Evolutionary conservation across 768 basidiomycete genomes (phyloP), one percentile per base, ranked within the genome.

Genomic region (Serendipita sp.): DNA sequence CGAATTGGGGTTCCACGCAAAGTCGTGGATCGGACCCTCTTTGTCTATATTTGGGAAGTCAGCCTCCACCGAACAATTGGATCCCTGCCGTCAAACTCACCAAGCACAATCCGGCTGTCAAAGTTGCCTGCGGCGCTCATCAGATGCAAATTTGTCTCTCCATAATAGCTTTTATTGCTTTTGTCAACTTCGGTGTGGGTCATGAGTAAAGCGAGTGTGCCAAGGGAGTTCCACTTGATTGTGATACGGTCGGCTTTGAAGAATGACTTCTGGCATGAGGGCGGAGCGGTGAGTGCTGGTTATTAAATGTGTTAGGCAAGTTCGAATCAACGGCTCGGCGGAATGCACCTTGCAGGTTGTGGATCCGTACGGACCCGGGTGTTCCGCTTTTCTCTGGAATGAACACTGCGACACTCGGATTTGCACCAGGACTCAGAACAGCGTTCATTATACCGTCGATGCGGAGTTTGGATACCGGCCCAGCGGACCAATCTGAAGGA

Each of bases 161-260:
- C 96, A 69, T 98, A 99, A 74, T 99, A 99, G 70, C 87, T 93
- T 81, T 90, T 96, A 74, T 95, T 95, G 53, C 90, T 87, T 72
- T 90, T 91, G 72, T 99, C 95, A 63, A 97, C 94, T 70, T 99
- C 96, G 3, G 94, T 95, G 71, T 94, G 92, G 0, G 95, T 94
- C 44, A 97, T 75, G 66, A 97, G 81, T 64, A 99, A 78, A 1
- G 94, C 88, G 71, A 91, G 90, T 0, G 93, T 95, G 18, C 95
- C 96, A 16, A 93, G 82, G 5, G 83, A 84, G 71, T 97, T 98
- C 95, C 95, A 99, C 75, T 97, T 97, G 75, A 99, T 86, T 70
- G 83, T 83, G 2, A 90, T 83, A 54, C 88, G 86, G 76, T 98
- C 93, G 0, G 93, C 92, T 77, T 96, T 96, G 83, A 83, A 97